Base-by-base conservation (phyloP, 2,329 filamentous ascomycete genomes). In the Zasmidium cellare region DNA sequence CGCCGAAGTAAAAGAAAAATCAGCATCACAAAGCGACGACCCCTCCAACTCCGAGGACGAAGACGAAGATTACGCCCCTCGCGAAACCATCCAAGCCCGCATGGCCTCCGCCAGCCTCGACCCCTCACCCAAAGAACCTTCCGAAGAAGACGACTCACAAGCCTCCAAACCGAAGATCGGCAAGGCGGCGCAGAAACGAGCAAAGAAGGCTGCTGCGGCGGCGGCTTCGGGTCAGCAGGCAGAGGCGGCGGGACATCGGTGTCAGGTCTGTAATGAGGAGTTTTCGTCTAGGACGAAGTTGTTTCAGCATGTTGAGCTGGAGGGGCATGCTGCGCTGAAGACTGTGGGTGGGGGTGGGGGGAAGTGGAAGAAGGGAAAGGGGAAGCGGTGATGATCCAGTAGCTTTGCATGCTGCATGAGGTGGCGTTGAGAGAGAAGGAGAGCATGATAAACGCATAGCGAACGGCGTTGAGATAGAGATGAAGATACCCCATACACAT, bases 211-310 rank as follows among this genome's bases (percentile, higher is more conserved):
- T 41, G 78, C 78, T 1, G 78, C 77, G 1, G 75, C 78, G 50
- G 70, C 74, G 38, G 70, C 73, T 3, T 69, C 68, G 1, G 63
- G 63, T 3, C 68, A 71, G 3, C 3, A 48, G 16, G 45, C 53
- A 45, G 46, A 46, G 45, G 56, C 44, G 12, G 46, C 59, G 18
- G 77, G 85, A 25, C 83, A 90, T 53, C 87, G 87, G 67, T 97
- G 94, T 71, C 83, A 88, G 2, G 84, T 86, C 3, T 97, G 94
- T 74, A 83, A 86, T 64, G 91, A 89, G 64, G 82, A 77, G 0
- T 99, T 97, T 76, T 85, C 83, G 0, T 91, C 88, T 1, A 87
- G 86, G 65, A 88, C 84, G 5, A 86, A 85, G 64, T 75, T 96
- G 18, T 93, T 93, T 71, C 78, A 83, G 53, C 91, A 96, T 72